phyloP scores from a whole-genome alignment of 768 basidiomycete genomes.

The Amanita fuliginea region DNA sequence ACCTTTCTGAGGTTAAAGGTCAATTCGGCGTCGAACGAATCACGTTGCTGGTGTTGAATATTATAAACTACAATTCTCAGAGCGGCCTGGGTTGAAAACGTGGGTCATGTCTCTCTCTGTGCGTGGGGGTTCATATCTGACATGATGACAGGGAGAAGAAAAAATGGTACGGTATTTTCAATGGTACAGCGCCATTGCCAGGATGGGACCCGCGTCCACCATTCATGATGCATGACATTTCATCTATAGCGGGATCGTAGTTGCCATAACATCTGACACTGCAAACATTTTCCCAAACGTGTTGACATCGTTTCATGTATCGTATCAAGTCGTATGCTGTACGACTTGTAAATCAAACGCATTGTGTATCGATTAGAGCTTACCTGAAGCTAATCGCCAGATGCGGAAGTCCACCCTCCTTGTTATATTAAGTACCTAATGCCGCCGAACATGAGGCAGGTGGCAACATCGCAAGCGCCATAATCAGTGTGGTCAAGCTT shows the following conservation, averaged over 20 bases:
- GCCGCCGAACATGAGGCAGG: too few species aligned
- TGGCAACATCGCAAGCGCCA: too few species aligned
- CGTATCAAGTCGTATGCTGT: too few species aligned
- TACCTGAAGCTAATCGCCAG: too few species aligned
- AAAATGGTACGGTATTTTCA: constrained; percentile 8
- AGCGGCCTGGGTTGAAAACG: constrained; percentile 31
- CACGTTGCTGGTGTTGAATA: constrained; percentile 9
- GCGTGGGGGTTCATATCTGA: not conserved
- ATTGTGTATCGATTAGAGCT: too few species aligned
- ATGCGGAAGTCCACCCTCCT: too few species aligned
- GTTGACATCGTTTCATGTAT: too few species aligned
- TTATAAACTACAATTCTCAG: constrained; percentile 26
- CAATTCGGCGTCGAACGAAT: not conserved
- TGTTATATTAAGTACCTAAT: too few species aligned
- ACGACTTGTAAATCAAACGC: too few species aligned
- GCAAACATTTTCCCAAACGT: not conserved
- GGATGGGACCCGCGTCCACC: not conserved
- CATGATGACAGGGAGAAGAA: constrained; percentile 12
- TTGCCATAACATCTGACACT: not conserved
- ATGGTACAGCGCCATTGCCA: not conserved
- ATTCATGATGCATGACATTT: not conserved
- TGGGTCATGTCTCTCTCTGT: constrained; percentile 9
- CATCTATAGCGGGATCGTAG: not conserved
- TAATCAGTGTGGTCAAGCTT: too few species aligned
- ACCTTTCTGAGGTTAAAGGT: constrained; percentile 10